A percentile compares a stretch with the other conserved stretches of the same genome.
Conservation (phyloP, 225 moss, liverwort and hornwort genomes). For the Physcomitrellopsis africana region DNA sequence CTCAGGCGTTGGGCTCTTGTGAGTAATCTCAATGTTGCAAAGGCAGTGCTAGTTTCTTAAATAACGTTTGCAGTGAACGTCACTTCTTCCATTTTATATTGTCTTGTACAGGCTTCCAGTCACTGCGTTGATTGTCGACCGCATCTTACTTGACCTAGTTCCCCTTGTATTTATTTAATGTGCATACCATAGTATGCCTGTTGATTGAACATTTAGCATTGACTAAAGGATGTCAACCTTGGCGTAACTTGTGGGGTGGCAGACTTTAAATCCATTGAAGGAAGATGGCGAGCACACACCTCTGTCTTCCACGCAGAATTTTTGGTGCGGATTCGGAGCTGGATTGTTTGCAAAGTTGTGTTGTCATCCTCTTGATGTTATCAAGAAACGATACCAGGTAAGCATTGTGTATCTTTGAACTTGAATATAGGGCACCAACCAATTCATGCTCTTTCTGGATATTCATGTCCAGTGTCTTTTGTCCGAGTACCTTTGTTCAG, state of each 20-base stretch:
- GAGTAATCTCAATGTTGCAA: constrained; percentile 26
- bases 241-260: constrained; percentile 18
- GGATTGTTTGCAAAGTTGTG: constrained; percentile 80
- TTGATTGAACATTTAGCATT: neutral
- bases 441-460: neutral
- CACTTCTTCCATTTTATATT: neutral
- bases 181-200: neutral
- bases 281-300: constrained; percentile 32
- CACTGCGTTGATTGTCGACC: neutral
- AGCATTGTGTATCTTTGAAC: neutral
- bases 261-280: constrained; percentile 48
- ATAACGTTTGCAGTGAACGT: neutral
- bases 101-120: neutral
- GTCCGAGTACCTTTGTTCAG: neutral
- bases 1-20: constrained; percentile 80
- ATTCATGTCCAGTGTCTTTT: neutral
- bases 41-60: neutral
- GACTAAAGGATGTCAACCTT: constrained; percentile 5
- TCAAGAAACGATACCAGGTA: constrained; percentile 96
- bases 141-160: constrained; percentile 11
- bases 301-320: constrained; percentile 50
- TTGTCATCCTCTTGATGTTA: constrained; percentile 91
- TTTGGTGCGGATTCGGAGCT: constrained; percentile 78
- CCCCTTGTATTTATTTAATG: neutral
- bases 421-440: neutral